Base-by-base conservation (phyloP, 495 filamentous ascomycete species). In the Hypoxylon lenormandii region DNA sequence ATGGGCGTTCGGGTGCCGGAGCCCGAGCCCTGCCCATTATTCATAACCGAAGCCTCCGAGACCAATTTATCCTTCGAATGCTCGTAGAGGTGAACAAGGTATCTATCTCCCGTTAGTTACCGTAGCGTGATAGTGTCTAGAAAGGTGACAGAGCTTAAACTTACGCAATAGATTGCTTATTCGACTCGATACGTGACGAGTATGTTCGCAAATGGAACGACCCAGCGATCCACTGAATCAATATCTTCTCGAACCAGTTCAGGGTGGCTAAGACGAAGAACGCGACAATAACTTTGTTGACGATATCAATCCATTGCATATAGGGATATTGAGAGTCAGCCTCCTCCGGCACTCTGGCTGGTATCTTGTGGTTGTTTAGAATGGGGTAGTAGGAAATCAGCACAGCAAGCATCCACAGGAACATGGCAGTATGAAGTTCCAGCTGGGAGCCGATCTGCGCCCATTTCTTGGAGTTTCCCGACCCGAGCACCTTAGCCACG, bases 121-220 rank as follows among this genome's bases (percentile, higher is more conserved):
- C 10, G 30, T 7, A 33, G 30, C 1, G 30, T 33, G 30, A 33
- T 8, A 42, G 10, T 12, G 26, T 7, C 16, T 40, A 19, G 15
- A 4, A 22, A 12, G 48, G 3, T 16, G 54, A 70, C 19, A 33
- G 19, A 66, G n/a, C 65, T 56, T 28, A 67, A 8, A 75, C 64
- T 76, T 77, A 77, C 74, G 74, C 88, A 55, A 94, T 93, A 76
- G 93, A 90, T 70, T 94, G 93, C 72, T 96, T 95, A 80, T 97
- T 97, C 65, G 94, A 83, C 50, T 94, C 92, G 69, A 98, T 97
- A 11, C 94, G 86, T 72, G 96, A 92, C 21, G 91, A 88, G 65
- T 98, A 98, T 6, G 94, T 97, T 38, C 94, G 87, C 33, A 90
- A 83, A 74, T 98, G 94, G 76, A 98, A 97, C 70, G 88, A 92